These are phyloP conservation scores for Thyridium curvatum DNA, from an alignment of 2,329 filamentous ascomycete species.

Conservation along the genomic window DNA sequence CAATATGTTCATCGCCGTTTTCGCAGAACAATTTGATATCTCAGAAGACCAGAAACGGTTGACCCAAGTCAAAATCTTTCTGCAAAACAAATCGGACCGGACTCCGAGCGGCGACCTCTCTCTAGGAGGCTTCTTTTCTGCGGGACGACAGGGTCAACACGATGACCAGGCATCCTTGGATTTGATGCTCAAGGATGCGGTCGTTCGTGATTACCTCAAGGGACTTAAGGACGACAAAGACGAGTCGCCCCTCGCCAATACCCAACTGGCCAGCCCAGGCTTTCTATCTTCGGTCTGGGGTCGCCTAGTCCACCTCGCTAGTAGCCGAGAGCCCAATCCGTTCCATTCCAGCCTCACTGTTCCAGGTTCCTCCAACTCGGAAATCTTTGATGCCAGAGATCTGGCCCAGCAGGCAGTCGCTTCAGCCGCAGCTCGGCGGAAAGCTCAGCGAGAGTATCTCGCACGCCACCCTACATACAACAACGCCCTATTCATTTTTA, in stretches of 20 bases:
- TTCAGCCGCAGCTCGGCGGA: slow-evolving; percentile 73
- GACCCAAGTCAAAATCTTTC: slow-evolving; percentile 88
- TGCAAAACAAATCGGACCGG: slow-evolving; percentile 80
- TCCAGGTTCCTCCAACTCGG: slow-evolving; percentile 55
- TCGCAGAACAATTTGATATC: slow-evolving; percentile 97
- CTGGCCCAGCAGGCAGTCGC: slow-evolving; percentile 87
- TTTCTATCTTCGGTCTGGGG: slow-evolving; percentile 56
- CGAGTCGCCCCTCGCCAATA: slow-evolving; percentile 24
- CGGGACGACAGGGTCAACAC: slow-evolving; percentile 60
- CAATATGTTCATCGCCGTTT: slow-evolving; percentile 99
- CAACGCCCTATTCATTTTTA: slow-evolving; percentile 81
- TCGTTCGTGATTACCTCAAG: slow-evolving; percentile 83
- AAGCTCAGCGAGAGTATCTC: slow-evolving; percentile 84
- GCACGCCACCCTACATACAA: slow-evolving; percentile 84
- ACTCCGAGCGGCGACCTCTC: slow-evolving; percentile 61
- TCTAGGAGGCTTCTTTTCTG: slow-evolving; percentile 60
- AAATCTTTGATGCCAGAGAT: slow-evolving; percentile 72
- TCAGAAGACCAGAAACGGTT: slow-evolving; percentile 95
- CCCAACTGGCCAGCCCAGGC: slow-evolving; percentile 43
- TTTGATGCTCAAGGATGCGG: slow-evolving; percentile 91
- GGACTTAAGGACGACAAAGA: slow-evolving; percentile 23
- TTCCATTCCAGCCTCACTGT: slow-evolving; percentile 76
- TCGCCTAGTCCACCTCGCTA: slow-evolving; percentile 48
- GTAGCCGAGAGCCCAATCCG: slow-evolving; percentile 74
- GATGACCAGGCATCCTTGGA: slow-evolving; percentile 87